phyloP scores from a whole-genome alignment of 1,139 yeast species.

The Kluyveromyces marxianus region DNA sequence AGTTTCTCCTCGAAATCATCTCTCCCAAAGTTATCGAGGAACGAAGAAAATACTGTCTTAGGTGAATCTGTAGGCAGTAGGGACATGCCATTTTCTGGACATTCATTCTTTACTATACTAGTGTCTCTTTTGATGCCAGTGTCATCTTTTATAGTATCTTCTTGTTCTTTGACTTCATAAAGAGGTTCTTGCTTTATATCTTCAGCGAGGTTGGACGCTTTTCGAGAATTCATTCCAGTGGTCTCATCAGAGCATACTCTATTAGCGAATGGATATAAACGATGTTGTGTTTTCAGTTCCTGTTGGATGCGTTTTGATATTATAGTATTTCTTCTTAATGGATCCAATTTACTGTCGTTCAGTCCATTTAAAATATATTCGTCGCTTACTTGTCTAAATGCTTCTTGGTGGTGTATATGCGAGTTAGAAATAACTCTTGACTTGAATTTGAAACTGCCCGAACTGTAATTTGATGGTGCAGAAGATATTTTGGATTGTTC shows the following conservation, averaged over 20 bases:
- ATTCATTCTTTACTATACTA: too few species aligned
- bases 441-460: slow-evolving; percentile 15
- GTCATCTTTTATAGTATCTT: too few species aligned
- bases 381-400: neutral
- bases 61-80: neutral
- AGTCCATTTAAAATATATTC: neutral
- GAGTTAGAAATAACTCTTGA: slow-evolving; percentile 18
- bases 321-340: slow-evolving; percentile 19
- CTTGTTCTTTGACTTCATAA: neutral
- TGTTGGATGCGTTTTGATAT: slow-evolving; percentile 19
- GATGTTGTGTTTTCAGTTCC: slow-evolving; percentile 9
- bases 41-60: neutral
- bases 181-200: neutral
- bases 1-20: slow-evolving; percentile 1
- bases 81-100: neutral
- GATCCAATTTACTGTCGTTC: slow-evolving; percentile 17
- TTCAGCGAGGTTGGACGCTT: neutral
- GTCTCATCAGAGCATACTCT: neutral
- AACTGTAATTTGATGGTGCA: slow-evolving; percentile 6
- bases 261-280: slow-evolving; percentile 1
- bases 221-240: neutral
- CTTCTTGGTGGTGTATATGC: neutral
- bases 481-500: slow-evolving; percentile 15
- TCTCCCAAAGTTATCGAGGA: neutral
- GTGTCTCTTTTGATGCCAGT: too few species aligned